Conservation (phyloP, 2,329 filamentous ascomycete species). For the Fusarium fracticaudum region DNA sequence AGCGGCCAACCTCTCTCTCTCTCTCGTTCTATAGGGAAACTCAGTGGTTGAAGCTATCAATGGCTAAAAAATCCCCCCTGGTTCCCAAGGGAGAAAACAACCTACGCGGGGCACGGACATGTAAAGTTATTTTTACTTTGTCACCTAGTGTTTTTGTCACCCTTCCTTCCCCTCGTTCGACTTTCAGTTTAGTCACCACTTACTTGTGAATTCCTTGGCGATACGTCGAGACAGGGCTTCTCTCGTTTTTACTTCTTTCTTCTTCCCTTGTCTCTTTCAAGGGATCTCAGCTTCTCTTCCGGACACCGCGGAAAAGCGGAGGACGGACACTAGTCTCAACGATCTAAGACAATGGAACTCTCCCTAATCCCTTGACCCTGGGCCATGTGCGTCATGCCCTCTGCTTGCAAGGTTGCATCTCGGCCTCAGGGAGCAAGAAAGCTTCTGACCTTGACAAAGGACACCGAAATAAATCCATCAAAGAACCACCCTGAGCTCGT, state of each 20-base stretch:
- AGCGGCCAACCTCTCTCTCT: not conserved
- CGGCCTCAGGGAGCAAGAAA: constrained; percentile 4
- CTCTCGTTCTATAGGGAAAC: not conserved
- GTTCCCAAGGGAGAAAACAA: not conserved
- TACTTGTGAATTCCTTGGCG: constrained; percentile 12
- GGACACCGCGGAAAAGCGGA: constrained; percentile 14
- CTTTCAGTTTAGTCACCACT: constrained; percentile 12
- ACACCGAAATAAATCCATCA: not conserved
- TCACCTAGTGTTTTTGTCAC: constrained; percentile 41
- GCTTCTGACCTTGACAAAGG: not conserved
- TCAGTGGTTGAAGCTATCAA: not conserved
- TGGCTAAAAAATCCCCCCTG: constrained; percentile 1
- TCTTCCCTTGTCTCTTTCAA: constrained; percentile 5
- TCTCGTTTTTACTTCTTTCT: not conserved
- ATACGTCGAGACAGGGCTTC: not conserved
- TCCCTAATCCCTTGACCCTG: constrained; percentile 14
- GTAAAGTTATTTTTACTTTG: constrained; percentile 47
- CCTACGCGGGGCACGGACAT: constrained; percentile 33
- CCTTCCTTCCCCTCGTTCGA: constrained; percentile 6
- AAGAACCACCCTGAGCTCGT: not conserved
- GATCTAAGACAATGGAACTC: constrained; percentile 14
- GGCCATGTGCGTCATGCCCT: constrained; percentile 37
- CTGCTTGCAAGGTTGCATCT: constrained; percentile 15
- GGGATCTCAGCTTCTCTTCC: constrained; percentile 8
- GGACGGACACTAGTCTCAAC: constrained; percentile 20